These are phyloP conservation scores for Exsudoporus floridanus DNA, from an alignment of 1,284 basidiomycete species.

Conservation along the genomic window DNA sequence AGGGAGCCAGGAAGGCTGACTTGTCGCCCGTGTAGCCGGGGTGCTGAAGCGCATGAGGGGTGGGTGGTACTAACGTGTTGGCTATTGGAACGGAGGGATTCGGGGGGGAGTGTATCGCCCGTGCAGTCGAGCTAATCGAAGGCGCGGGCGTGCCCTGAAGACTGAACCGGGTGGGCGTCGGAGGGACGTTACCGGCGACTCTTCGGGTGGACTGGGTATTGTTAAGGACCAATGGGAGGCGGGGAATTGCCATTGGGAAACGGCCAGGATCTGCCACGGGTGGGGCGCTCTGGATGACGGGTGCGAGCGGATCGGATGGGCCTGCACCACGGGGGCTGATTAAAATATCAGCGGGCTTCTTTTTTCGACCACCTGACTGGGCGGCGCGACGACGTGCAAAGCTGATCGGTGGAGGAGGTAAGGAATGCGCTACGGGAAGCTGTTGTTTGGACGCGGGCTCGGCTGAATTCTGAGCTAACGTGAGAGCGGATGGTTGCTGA, in stretches of 20 bases:
- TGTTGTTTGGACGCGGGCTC: constrained; percentile 22
- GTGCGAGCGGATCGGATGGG: constrained; percentile 54
- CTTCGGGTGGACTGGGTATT: constrained; percentile 45
- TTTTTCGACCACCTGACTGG: constrained; percentile 55
- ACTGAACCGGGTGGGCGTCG: constrained; percentile 66
- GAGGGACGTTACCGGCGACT: constrained; percentile 59
- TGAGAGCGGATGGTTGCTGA: constrained; percentile 23
- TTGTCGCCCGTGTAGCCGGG: constrained; percentile 62
- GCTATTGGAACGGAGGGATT: constrained; percentile 60
- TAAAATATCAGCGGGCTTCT: constrained; percentile 73
- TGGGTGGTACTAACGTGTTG: constrained; percentile 60
- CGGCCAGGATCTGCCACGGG: constrained; percentile 51
- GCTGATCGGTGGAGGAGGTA: constrained; percentile 69
- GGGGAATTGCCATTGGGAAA: constrained; percentile 64
- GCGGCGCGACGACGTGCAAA: constrained; percentile 70
- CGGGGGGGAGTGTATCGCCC: constrained; percentile 46
- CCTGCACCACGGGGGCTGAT: constrained; percentile 66
- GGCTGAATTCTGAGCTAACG: constrained; percentile 13
- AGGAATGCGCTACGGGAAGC: constrained; percentile 27
- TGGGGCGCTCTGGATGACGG: constrained; percentile 71
- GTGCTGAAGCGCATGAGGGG: constrained; percentile 59
- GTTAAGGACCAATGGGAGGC: constrained; percentile 55
- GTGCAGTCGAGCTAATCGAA: constrained; percentile 25
- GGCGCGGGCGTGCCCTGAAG: constrained; percentile 40
- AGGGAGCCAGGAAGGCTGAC: constrained; percentile 71